phyloP scores from a whole-genome alignment of 2,329 filamentous ascomycete genomes.

The Aspergillus sp. region DNA sequence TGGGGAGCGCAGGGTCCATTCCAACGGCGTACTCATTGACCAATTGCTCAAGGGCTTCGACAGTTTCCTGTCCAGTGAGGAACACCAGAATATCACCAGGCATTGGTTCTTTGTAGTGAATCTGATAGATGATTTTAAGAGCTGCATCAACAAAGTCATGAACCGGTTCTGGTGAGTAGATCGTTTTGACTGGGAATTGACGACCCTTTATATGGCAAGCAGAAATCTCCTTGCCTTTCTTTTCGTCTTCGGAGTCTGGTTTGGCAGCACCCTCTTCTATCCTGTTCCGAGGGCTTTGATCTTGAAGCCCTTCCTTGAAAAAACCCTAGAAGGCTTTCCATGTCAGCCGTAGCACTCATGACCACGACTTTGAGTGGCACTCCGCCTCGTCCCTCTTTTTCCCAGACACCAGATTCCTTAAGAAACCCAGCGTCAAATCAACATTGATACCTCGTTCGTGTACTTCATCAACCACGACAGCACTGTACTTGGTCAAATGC shows the following conservation, averaged over 20 bases:
- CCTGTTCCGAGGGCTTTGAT: constrained; percentile 1
- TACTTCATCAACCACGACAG: constrained; percentile 90
- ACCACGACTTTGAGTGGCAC: constrained; percentile 80
- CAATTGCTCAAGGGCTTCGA: constrained; percentile 73
- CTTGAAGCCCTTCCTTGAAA: constrained; percentile 48
- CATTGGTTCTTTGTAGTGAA: constrained; percentile 83
- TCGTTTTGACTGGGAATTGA: constrained; percentile 76
- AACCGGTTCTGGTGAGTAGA: constrained; percentile 69
- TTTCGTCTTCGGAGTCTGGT: constrained; percentile 3
- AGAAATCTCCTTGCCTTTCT: constrained; percentile 38
- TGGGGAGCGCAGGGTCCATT: constrained; percentile 68
- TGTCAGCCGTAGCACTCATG: constrained; percentile 95
- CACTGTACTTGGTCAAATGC: constrained; percentile 77
- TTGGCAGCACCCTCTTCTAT: constrained; percentile 7
- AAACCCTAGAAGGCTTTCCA: constrained; percentile 71
- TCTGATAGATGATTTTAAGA: constrained; percentile 75
- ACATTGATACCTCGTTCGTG: constrained; percentile 95
- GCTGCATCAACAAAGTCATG: constrained; percentile 78
- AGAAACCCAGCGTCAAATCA: constrained; percentile 81
- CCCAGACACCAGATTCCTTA: constrained; percentile 67
- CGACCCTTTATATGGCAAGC: constrained; percentile 74
- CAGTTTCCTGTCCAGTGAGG: constrained; percentile 86
- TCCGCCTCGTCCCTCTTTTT: constrained; percentile 61
- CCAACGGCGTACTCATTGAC: constrained; percentile 74
- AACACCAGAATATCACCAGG: constrained; percentile 93